These are phyloP conservation scores for Bigelowiella natans DNA, from an alignment of 78 protist species.

Conservation along the genomic window DNA sequence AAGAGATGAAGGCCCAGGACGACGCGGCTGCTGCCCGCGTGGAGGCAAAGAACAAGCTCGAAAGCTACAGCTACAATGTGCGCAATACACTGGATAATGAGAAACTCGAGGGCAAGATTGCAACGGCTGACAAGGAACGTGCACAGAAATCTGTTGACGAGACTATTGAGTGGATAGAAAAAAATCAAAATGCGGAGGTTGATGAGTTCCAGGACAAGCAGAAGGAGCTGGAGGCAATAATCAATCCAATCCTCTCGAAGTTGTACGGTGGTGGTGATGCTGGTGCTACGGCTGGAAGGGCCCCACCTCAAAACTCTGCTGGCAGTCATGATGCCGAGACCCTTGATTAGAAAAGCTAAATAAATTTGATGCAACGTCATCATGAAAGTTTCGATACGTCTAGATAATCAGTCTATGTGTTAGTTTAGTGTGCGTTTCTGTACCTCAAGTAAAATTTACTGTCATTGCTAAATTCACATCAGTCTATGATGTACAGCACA, in stretches of 20 bases:
- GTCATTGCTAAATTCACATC: too few species aligned
- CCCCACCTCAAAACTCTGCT: too few species aligned
- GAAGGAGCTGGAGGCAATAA: slow-evolving; percentile 69
- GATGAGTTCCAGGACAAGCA: slow-evolving; percentile 84
- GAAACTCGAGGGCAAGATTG: not conserved
- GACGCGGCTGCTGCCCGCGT: slow-evolving; percentile 44
- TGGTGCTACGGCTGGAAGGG: too few species aligned
- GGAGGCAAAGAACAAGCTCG: slow-evolving; percentile 71
- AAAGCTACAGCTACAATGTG: slow-evolving; percentile 57
- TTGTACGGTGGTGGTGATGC: slow-evolving; percentile 78
- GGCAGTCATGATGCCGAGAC: too few species aligned
- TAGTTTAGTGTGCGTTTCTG: too few species aligned
- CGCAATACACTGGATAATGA: not conserved
- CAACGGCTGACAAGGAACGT: slow-evolving; percentile 6
- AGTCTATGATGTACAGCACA: too few species aligned
- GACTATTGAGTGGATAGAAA: slow-evolving; percentile 79
- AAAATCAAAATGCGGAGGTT: slow-evolving; percentile 56
- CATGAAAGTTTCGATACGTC: too few species aligned
- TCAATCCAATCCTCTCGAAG: slow-evolving; percentile 87
- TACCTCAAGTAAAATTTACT: too few species aligned
- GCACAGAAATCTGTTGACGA: slow-evolving; percentile 37
- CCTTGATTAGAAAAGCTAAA: too few species aligned
- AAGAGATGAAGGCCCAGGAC: slow-evolving; percentile 74
- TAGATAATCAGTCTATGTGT: too few species aligned
- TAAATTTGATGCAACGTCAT: too few species aligned